Conservation (phyloP, 2,329 filamentous ascomycete genomes). For the Amauroascus verrucosus region DNA sequence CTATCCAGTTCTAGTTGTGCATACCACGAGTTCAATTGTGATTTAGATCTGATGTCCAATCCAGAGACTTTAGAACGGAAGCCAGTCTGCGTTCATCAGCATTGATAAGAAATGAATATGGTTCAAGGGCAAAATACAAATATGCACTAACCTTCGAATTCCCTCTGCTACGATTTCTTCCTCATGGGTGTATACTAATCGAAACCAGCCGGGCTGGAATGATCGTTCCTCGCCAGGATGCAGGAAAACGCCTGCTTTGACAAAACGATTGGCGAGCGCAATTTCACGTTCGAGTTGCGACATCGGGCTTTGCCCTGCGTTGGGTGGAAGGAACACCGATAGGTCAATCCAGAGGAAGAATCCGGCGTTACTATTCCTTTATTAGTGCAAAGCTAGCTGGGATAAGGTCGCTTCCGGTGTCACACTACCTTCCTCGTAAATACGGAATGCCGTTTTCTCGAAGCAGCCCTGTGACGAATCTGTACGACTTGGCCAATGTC, state of each 20-base stretch:
- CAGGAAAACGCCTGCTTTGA: constrained; percentile 42
- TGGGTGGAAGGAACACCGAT: constrained; percentile 33
- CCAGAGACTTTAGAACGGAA: background rate
- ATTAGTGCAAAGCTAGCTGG: background rate
- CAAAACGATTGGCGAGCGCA: constrained; percentile 36
- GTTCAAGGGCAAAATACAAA: background rate
- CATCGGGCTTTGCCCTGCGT: constrained; percentile 16
- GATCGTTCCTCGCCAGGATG: constrained; percentile 40
- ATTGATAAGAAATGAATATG: background rate
- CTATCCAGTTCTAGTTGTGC: no score
- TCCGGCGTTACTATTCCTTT: constrained; percentile 38
- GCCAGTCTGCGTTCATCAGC: background rate
- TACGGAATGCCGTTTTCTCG: constrained; percentile 33
- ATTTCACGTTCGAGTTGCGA: constrained; percentile 34
- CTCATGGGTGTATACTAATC: constrained; percentile 42
- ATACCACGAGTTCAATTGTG: background rate
- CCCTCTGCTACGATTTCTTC: constrained; percentile 30
- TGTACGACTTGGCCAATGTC: constrained; percentile 22
- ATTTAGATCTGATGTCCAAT: background rate
- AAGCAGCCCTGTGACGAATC: constrained; percentile 26
- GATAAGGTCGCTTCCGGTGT: background rate
- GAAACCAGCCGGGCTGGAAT: constrained; percentile 43
- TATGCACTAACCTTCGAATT: constrained; percentile 26
- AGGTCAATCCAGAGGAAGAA: constrained; percentile 50
- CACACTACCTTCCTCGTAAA: constrained; percentile 23